Percentiles rank a stretch among this genome's conserved stretches.
phyloP scores from a whole-genome alignment of 306 rosid species.

The Urtica urens region DNA sequence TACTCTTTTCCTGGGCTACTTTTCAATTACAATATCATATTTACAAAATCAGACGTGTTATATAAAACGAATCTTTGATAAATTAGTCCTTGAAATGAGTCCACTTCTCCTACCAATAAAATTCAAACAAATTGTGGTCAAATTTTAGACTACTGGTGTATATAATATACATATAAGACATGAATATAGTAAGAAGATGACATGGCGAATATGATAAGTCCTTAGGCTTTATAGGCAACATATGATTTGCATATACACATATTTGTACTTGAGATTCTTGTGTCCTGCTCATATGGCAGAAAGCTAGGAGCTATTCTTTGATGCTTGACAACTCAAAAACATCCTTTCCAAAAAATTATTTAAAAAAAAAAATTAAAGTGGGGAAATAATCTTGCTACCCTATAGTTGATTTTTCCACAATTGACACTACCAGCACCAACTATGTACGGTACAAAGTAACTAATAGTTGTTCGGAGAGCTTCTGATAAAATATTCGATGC shows the following conservation, averaged over 20 bases:
- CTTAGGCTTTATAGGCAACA: background rate
- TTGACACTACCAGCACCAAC: too few species aligned
- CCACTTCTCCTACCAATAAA: too few species aligned
- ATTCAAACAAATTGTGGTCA: too few species aligned
- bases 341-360: too few species aligned
- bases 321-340: conserved; percentile 11
- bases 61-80: too few species aligned
- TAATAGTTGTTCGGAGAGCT: background rate
- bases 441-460: too few species aligned
- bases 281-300: conserved; percentile 3
- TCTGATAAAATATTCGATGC: background rate
- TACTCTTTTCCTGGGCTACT: too few species aligned
- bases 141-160: too few species aligned
- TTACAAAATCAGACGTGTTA: too few species aligned
- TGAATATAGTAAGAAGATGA: background rate
- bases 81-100: too few species aligned
- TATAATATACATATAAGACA: background rate
- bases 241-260: background rate
- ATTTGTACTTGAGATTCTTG: background rate
- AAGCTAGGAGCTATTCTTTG: background rate
- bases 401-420: background rate
- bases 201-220: background rate
- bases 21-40: too few species aligned
- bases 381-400: background rate
- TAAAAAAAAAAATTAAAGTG: too few species aligned